Conservation (phyloP, 2,329 filamentous ascomycete species). For the Penicillium aurantiogriseum region DNA sequence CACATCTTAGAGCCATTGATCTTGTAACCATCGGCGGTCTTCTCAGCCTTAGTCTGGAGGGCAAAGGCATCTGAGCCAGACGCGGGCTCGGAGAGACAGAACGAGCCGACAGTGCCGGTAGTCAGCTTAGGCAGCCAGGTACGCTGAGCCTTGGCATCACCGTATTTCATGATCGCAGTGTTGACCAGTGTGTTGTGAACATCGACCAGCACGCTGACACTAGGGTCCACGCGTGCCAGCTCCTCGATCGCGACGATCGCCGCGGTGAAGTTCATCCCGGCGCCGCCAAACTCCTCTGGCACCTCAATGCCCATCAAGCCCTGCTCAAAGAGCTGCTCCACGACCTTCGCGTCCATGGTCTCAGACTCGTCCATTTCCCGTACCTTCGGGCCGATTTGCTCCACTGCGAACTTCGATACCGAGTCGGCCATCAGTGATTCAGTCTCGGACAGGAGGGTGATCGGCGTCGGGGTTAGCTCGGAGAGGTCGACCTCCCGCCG, state of each 20-base stretch:
- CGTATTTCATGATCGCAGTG: slow-evolving; percentile 85
- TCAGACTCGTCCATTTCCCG: slow-evolving; percentile 98
- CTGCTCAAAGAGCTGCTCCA: slow-evolving; percentile 95
- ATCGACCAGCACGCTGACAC: slow-evolving; percentile 90
- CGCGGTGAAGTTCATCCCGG: slow-evolving; percentile 97
- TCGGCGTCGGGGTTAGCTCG: slow-evolving; percentile 82
- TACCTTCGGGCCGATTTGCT: slow-evolving; percentile 84
- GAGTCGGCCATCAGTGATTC: slow-evolving; percentile 86
- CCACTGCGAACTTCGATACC: slow-evolving; percentile 85
- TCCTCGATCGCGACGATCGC: slow-evolving; percentile 97
- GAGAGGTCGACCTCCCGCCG: slow-evolving; percentile 64
- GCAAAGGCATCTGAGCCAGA: slow-evolving; percentile 97
- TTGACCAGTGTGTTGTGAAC: slow-evolving; percentile 99
- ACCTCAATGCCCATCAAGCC: slow-evolving; percentile 97
- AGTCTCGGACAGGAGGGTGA: slow-evolving; percentile 86
- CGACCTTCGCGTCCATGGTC: slow-evolving; percentile 80
- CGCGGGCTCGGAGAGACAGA: slow-evolving; percentile 88
- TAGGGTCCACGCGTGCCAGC: slow-evolving; percentile 88
- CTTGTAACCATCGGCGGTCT: slow-evolving; percentile 78
- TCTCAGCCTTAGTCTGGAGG: slow-evolving; percentile 82
- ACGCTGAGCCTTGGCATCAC: slow-evolving; percentile 71
- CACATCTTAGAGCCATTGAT: slow-evolving; percentile 97
- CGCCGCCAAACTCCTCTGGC: slow-evolving; percentile 92
- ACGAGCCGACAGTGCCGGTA: slow-evolving; percentile 83
- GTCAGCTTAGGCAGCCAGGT: slow-evolving; percentile 87